Evolutionary conservation across 345 rosid species (phyloP).

Genomic region (Salix viminalis): DNA sequence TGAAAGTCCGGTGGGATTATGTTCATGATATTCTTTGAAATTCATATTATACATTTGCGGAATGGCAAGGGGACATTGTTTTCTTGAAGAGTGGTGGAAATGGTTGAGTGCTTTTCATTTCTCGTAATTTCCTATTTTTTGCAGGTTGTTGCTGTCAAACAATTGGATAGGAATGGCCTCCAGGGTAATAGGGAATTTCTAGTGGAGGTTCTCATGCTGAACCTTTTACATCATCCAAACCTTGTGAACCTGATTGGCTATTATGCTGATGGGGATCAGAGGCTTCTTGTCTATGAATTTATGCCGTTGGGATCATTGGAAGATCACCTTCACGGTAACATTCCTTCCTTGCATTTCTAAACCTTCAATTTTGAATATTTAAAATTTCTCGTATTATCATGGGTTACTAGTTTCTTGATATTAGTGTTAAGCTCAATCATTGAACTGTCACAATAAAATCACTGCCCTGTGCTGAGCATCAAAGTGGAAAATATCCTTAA

Average conservation of each 20-base stretch:
- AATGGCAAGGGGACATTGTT: not conserved
- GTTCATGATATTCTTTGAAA: not conserved
- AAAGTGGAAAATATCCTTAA: not conserved
- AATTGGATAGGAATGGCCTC: slow-evolving; percentile 88
- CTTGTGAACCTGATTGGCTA: slow-evolving; percentile 94
- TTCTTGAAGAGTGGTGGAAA: not conserved
- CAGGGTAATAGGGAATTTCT: slow-evolving; percentile 97
- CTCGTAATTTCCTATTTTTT: not conserved
- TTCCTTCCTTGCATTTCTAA: not conserved
- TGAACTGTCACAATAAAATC: not conserved
- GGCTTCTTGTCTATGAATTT: slow-evolving; percentile 95
- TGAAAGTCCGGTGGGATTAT: not conserved
- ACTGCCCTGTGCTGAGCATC: not conserved
- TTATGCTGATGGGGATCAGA: slow-evolving; percentile 99
- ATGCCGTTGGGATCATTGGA: slow-evolving; percentile 96
- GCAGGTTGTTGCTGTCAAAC: slow-evolving; percentile 96
- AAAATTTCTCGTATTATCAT: not conserved
- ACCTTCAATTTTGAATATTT: not conserved
- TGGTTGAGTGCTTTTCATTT: not conserved
- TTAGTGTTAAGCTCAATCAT: not conserved
- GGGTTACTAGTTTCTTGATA: not conserved
- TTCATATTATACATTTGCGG: not conserved
- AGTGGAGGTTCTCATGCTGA: slow-evolving; percentile 98
- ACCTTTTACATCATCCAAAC: slow-evolving; percentile 95
- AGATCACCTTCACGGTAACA: slow-evolving; percentile 97